Conservation (phyloP, 2,329 filamentous ascomycete species). For the Fusarium begoniae region DNA sequence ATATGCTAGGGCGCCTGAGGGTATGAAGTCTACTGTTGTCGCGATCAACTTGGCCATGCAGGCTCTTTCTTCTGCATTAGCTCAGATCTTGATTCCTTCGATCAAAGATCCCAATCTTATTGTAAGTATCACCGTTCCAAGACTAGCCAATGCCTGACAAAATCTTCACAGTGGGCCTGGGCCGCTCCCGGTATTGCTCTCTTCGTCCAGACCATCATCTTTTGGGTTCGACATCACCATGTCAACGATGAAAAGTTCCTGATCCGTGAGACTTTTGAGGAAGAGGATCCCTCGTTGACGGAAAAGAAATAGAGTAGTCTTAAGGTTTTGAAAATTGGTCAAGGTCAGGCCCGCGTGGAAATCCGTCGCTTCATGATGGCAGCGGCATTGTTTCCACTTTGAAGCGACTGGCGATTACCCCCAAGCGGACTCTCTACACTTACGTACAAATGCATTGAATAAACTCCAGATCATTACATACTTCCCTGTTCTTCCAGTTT, state of each 20-base stretch:
- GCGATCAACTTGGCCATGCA: constrained; percentile 59
- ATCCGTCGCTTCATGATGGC: not conserved
- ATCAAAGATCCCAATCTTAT: constrained; percentile 43
- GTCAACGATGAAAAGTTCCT: not conserved
- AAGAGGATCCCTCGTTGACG: not conserved
- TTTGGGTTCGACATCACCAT: not conserved
- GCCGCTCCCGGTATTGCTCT: not conserved
- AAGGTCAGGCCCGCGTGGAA: too few relatives aligned
- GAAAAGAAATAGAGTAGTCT: not conserved
- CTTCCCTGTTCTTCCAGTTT: too few relatives aligned
- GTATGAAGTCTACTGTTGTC: constrained; percentile 62
- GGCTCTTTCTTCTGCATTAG: constrained; percentile 57
- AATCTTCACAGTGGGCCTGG: not conserved
- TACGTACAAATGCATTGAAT: too few relatives aligned
- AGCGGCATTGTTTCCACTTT: too few relatives aligned
- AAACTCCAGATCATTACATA: too few relatives aligned
- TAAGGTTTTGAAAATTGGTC: not conserved
- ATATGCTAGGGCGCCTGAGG: constrained; percentile 59
- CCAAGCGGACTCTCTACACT: too few relatives aligned
- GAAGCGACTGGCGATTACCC: not conserved
- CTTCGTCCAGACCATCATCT: not conserved
- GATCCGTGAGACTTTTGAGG: not conserved
- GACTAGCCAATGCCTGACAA: not conserved
- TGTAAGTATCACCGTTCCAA: not conserved
- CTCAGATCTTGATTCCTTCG: constrained; percentile 50